phyloP scores from a whole-genome alignment of 257 asterid species.

The Eustoma russellianum region DNA sequence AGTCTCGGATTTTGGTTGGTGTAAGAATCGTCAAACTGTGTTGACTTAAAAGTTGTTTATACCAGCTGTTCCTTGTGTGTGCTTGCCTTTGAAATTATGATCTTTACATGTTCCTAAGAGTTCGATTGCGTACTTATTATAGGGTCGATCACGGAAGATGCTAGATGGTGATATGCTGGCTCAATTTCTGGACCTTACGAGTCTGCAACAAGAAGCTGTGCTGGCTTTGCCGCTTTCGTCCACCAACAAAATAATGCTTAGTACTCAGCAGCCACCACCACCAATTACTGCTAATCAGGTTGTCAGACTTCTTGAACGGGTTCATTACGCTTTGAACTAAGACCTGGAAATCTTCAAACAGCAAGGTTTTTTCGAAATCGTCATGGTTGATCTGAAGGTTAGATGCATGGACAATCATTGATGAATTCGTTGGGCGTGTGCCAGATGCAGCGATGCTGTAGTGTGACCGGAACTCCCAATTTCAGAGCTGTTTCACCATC shows the following conservation, averaged over 20 bases:
- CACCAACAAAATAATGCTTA: slow-evolving; percentile 29
- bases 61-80: too few species aligned
- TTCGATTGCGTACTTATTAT: slow-evolving; percentile 4
- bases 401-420: too few species aligned
- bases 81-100: too few species aligned
- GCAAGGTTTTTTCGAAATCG: background rate
- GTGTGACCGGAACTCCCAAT: too few species aligned
- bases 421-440: too few species aligned
- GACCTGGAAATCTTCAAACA: background rate
- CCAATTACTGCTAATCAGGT: slow-evolving; percentile 59
- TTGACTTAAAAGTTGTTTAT: too few species aligned
- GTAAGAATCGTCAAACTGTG: too few species aligned
- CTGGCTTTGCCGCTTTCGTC: slow-evolving; percentile 44
- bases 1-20: too few species aligned
- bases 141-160: slow-evolving; percentile 54
- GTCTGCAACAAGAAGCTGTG: slow-evolving; percentile 87
- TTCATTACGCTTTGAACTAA: slow-evolving; percentile 70
- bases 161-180: slow-evolving; percentile 90
- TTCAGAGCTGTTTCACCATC: too few species aligned
- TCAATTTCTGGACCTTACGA: slow-evolving; percentile 89
- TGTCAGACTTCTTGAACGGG: slow-evolving; percentile 78
- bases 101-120: too few species aligned
- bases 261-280: slow-evolving; percentile 34
- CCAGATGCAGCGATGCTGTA: too few species aligned
- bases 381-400: too few species aligned